Evolutionary conservation across 352 stramenopile genomes (phyloP).

Genomic region (Halophytophthora batemanensis): DNA sequence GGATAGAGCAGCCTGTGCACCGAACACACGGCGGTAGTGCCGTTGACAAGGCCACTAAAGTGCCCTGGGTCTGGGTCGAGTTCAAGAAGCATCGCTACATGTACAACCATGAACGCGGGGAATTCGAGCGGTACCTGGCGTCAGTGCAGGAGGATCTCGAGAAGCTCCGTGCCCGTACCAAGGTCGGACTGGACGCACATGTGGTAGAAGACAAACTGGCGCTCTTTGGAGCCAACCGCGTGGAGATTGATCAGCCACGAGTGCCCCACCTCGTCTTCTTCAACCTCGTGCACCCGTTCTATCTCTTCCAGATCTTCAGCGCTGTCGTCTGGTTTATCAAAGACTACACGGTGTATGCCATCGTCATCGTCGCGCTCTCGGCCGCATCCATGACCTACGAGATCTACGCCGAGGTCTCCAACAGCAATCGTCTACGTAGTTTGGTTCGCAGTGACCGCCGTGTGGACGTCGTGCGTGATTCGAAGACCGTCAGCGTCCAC

Average conservation of each 20-base stretch:
- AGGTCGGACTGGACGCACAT: constrained; percentile 23
- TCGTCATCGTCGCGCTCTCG: constrained; percentile 43
- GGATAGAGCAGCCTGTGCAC: constrained; percentile 39
- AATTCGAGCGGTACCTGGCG: constrained; percentile 47
- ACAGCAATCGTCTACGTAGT: constrained; percentile 35
- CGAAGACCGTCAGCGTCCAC: constrained; percentile 7
- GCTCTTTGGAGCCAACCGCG: constrained; percentile 44
- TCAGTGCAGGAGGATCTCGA: constrained; percentile 32
- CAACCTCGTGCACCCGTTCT: constrained; percentile 60
- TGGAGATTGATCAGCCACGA: constrained; percentile 34
- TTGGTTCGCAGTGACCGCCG: constrained; percentile 35
- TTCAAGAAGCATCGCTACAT: constrained; percentile 70
- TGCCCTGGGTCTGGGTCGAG: constrained; percentile 52
- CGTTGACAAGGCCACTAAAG: constrained; percentile 20
- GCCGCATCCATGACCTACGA: constrained; percentile 42
- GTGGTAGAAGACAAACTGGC: constrained; percentile 16
- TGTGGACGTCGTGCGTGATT: constrained; percentile 31
- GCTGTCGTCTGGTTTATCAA: constrained; percentile 42
- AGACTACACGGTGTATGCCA: constrained; percentile 40
- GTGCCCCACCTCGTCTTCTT: constrained; percentile 40
- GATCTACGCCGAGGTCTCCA: constrained; percentile 45
- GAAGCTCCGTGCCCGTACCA: constrained; percentile 15
- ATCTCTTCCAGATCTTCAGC: constrained; percentile 64
- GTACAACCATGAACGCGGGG: constrained; percentile 43
- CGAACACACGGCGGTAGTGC: constrained; percentile 9